Evolutionary conservation across 1,284 basidiomycete species (phyloP).

Genomic region (Malassezia arunalokei): DNA sequence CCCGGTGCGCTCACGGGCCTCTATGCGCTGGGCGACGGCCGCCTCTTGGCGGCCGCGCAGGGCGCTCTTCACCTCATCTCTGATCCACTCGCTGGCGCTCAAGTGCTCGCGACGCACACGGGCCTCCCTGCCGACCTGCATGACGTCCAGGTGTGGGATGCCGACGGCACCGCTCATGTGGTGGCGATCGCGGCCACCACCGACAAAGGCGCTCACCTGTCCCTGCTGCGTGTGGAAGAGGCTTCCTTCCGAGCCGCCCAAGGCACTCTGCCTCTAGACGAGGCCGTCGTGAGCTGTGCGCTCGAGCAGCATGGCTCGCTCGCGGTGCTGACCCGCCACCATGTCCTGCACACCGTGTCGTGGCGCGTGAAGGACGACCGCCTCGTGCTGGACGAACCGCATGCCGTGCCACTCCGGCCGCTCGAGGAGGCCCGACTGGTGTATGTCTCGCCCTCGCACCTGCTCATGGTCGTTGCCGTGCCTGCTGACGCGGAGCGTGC

Average conservation of each 20-base stretch:
- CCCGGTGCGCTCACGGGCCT: constrained; percentile 1
- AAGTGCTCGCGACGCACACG: not conserved
- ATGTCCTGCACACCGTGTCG: not conserved
- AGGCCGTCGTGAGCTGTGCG: not conserved
- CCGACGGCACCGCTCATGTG: not conserved
- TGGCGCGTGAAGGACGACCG: not conserved
- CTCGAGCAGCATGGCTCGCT: not conserved
- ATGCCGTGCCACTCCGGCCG: not conserved
- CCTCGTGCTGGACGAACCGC: not conserved
- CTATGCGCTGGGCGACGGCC: not conserved
- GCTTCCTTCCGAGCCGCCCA: not conserved
- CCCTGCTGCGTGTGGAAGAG: not conserved
- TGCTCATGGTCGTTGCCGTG: constrained; percentile 8
- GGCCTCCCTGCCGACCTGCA: not conserved
- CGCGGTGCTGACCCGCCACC: not conserved
- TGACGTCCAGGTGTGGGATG: not conserved
- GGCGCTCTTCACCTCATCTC: constrained; percentile 5
- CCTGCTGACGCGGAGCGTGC: not conserved
- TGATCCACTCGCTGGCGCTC: not conserved
- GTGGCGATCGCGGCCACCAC: not conserved
- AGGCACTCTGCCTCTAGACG: not conserved
- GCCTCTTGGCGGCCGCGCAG: constrained; percentile 1
- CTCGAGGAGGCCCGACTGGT: not conserved
- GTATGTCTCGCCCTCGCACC: constrained; percentile 9
- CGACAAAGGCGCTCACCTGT: not conserved